These are phyloP conservation scores for Ascochyta fabae DNA, from an alignment of 2,329 filamentous ascomycete species.

Conservation along the genomic window DNA sequence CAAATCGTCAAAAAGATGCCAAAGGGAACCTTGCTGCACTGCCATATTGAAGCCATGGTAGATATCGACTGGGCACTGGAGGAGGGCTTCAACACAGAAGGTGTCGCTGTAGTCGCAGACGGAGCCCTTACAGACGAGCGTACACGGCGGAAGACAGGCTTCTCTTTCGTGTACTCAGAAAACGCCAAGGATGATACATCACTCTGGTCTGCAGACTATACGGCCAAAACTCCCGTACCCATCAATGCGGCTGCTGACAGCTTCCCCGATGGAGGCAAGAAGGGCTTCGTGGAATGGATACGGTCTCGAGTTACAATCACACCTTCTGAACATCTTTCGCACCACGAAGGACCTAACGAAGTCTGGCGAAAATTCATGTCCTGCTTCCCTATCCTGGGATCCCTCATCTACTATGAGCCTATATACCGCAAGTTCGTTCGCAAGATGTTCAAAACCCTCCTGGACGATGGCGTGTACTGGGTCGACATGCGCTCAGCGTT, in stretches of 20 bases:
- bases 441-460: constrained; percentile 71
- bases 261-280: constrained; percentile 74
- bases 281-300: constrained; percentile 79
- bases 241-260: constrained; percentile 69
- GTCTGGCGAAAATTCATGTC: constrained; percentile 83
- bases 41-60: constrained; percentile 90
- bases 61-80: constrained; percentile 82
- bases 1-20: constrained; percentile 84
- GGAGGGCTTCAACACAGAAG: constrained; percentile 72
- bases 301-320: constrained; percentile 75
- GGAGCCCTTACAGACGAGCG: constrained; percentile 61
- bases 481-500: constrained; percentile 83
- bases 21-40: constrained; percentile 85
- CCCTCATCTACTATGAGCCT: constrained; percentile 86
- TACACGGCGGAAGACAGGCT: constrained; percentile 60
- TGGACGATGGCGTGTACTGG: constrained; percentile 84
- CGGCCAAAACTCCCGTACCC: constrained; percentile 63
- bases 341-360: constrained; percentile 82
- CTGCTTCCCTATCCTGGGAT: constrained; percentile 75
- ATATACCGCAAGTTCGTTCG: constrained; percentile 80
- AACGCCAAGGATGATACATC: constrained; percentile 51
- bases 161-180: constrained; percentile 65
- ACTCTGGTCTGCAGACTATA: constrained; percentile 73
- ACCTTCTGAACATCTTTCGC: constrained; percentile 73
- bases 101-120: constrained; percentile 73